These are phyloP conservation scores for Akanthomyces dipterigenus DNA, from an alignment of 2,329 filamentous ascomycete species.

Conservation along the genomic window DNA sequence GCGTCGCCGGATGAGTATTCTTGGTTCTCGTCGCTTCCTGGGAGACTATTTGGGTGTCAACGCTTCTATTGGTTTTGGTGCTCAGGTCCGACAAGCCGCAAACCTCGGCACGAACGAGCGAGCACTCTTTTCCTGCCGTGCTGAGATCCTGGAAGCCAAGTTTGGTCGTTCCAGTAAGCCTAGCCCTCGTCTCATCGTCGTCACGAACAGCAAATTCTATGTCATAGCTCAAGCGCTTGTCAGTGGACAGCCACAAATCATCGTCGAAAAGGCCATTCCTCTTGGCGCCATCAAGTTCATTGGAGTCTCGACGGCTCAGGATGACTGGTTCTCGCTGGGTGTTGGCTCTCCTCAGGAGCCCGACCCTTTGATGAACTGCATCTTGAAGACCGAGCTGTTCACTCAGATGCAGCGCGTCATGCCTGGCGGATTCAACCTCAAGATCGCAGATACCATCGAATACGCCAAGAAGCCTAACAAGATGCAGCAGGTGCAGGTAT, in stretches of 20 bases:
- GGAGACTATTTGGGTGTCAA: conserved; percentile 92
- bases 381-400: conserved; percentile 96
- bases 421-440: conserved; percentile 72
- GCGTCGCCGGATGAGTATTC: conserved; percentile 78
- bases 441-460: conserved; percentile 77
- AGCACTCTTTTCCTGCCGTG: conserved; percentile 82
- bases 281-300: conserved; percentile 86
- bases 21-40: conserved; percentile 86
- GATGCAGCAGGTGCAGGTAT: conserved; percentile 76
- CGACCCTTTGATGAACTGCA: conserved; percentile 86
- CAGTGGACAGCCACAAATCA: conserved; percentile 75
- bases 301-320: conserved; percentile 70
- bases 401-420: conserved; percentile 80
- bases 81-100: conserved; percentile 70
- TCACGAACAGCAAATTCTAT: conserved; percentile 84
- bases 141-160: conserved; percentile 85
- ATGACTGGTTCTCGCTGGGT: conserved; percentile 95
- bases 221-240: conserved; percentile 78
- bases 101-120: conserved; percentile 66
- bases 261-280: conserved; percentile 73
- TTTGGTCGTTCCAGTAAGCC: conserved; percentile 95
- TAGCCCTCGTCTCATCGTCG: conserved; percentile 73
- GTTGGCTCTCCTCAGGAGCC: conserved; percentile 85
- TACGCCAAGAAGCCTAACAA: conserved; percentile 98
- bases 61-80: conserved; percentile 70